These are phyloP conservation scores for Phytophthora foliorum DNA, from an alignment of 352 stramenopile species.

Conservation along the genomic window DNA sequence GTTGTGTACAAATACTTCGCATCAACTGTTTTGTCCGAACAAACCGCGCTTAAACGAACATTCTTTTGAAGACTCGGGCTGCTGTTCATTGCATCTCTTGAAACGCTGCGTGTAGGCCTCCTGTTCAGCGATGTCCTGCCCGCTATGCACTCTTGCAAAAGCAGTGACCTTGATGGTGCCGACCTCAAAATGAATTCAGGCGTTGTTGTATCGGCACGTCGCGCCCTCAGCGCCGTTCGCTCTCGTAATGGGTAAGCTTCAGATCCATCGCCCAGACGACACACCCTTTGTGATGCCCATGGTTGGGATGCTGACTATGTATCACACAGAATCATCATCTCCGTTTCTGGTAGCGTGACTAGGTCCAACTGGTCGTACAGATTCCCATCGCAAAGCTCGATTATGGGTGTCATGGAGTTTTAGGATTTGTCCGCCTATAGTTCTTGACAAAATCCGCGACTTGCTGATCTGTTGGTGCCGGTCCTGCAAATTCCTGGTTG, in stretches of 20 bases:
- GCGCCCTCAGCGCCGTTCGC: no score
- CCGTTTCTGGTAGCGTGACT: neutral
- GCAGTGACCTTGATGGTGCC: no score
- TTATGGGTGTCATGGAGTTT: constrained; percentile 2
- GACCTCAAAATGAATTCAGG: no score
- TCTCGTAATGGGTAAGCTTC: neutral
- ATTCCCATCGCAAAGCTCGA: constrained; percentile 2
- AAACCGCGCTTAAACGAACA: no score
- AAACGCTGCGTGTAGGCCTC: no score
- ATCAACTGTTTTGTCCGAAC: no score
- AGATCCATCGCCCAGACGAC: neutral
- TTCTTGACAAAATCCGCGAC: constrained; percentile 14
- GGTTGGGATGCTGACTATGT: neutral
- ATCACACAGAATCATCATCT: neutral
- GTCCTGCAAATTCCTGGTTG: neutral
- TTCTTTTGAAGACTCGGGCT: no score
- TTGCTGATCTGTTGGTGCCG: neutral
- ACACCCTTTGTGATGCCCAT: neutral
- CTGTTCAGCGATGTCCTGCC: no score
- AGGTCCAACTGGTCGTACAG: neutral
- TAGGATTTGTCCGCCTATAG: neutral
- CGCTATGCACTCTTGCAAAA: no score
- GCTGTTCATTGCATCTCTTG: no score
- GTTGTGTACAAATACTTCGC: no score
- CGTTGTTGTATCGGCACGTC: no score